These are phyloP conservation scores for Pyrrhoderma noxium DNA, from an alignment of 1,284 basidiomycete genomes.

Conservation along the genomic window DNA sequence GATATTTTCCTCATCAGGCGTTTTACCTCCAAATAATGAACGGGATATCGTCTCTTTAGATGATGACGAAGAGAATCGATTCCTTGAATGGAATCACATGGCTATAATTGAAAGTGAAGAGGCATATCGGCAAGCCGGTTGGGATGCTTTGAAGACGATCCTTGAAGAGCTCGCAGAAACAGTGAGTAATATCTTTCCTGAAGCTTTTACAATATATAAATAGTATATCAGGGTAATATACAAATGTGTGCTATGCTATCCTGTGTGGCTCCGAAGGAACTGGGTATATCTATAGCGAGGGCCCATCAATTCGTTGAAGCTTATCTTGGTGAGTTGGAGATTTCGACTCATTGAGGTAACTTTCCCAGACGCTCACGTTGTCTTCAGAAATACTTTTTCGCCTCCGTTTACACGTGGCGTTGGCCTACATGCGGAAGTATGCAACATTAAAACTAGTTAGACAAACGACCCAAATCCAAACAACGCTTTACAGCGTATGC, in stretches of 20 bases:
- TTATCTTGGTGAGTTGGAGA: constrained; percentile 51
- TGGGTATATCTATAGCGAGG: constrained; percentile 38
- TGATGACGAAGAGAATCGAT: constrained; percentile 31
- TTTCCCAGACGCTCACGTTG: constrained; percentile 3
- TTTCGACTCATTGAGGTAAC: background rate
- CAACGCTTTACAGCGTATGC: constrained; percentile 59
- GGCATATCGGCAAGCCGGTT: constrained; percentile 44
- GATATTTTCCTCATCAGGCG: constrained; percentile 4
- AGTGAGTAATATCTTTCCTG: too few relatives aligned
- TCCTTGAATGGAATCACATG: constrained; percentile 23
- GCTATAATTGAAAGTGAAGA: constrained; percentile 45
- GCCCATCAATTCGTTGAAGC: constrained; percentile 53
- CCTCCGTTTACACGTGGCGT: constrained; percentile 50
- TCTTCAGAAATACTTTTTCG: constrained; percentile 52
- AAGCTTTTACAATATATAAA: too few relatives aligned
- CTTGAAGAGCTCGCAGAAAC: constrained; percentile 57
- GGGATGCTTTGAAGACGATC: constrained; percentile 46
- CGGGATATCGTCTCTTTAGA: constrained; percentile 23
- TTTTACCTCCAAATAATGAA: constrained; percentile 4
- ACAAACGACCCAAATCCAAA: constrained; percentile 51
- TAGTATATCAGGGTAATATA: constrained; percentile 54
- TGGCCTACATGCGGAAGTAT: constrained; percentile 67
- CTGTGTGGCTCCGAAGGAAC: constrained; percentile 49
- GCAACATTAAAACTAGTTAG: constrained; percentile 42
- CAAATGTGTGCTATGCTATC: constrained; percentile 70